Conservation (phyloP, 148 eudicot genomes). For the Vaccinium vitisidaea region DNA sequence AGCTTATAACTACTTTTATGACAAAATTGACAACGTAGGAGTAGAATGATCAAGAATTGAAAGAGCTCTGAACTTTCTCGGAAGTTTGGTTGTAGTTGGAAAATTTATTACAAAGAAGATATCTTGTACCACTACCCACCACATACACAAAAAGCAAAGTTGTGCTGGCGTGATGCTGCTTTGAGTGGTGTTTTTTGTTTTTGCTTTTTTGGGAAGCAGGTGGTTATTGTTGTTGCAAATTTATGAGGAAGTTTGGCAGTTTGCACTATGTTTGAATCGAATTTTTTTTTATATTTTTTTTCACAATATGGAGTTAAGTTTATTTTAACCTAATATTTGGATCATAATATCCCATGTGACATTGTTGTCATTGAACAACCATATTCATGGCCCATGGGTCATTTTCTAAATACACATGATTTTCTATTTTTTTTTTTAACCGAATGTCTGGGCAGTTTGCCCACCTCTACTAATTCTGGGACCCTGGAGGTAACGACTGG, state of each 20-base stretch:
- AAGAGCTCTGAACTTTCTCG: not conserved
- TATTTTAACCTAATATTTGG: not conserved
- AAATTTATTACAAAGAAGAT: not conserved
- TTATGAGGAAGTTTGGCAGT: not conserved
- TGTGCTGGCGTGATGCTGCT: not conserved
- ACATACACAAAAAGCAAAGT: not conserved
- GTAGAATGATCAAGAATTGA: not conserved
- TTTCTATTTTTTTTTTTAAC: too few relatives aligned
- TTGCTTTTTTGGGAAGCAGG: not conserved
- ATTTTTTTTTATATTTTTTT: too few relatives aligned
- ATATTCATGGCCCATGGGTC: not conserved
- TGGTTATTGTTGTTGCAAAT: not conserved
- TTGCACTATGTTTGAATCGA: not conserved
- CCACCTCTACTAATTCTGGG: too few relatives aligned
- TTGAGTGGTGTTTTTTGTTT: not conserved
- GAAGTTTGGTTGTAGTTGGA: not conserved
- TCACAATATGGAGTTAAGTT: not conserved
- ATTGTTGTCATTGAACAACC: not conserved
- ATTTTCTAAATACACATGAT: too few relatives aligned
- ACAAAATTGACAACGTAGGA: not conserved
- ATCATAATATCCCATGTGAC: not conserved
- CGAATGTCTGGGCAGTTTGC: too few relatives aligned
- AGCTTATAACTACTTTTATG: not conserved
- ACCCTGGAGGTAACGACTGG: too few relatives aligned
- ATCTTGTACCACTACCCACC: not conserved